Base-by-base conservation (phyloP, 306 rosid genomes). In the Trifolium subterraneum region DNA sequence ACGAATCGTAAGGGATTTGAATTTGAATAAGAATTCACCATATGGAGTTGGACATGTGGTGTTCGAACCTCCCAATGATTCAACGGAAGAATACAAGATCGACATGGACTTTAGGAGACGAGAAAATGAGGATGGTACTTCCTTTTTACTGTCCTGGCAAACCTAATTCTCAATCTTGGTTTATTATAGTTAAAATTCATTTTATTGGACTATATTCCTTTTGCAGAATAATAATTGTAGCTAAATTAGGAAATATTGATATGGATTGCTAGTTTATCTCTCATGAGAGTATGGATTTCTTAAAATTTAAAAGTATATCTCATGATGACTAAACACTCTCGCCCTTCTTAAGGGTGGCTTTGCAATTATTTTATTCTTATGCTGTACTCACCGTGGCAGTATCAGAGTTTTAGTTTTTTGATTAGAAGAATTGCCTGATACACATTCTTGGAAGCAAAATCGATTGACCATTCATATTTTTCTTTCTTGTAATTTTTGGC, bases 51-150 rank as follows among this genome's bases (percentile, higher is more conserved):
- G 91, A 62, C 65, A 48, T 27, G 77, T 85, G 33, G 95, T 82
- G 42, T n/a, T 12, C 70, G 88, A 84, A 85, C 92, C 96, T 70
- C 85, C 68, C 39, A 0, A 51, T 14, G 95, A 88, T 50, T 65
- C 66, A 12, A 48, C 18, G n/a, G 62, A 73, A 70, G 97, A 81
- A 73, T 5, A 27, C 19, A 45, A 79, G 41, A 47, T 72, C 36
- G 77, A 73, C 78, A 55, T 79, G 74, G 56, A 78, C 64, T 80
- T 59, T 80, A 64, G 82, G 23, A 81, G 1, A 36, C 81, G 16
- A 63, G 79, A 67, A n/a, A 54, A 54, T 41, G 71, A 77, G 39
- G 79, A 77, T 31, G 91, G 97, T 94, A 90, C 74, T 45, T 61
- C 55, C 58, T 73, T 70, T 62, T 25, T n/a, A 19, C 29, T 71